phyloP scores from a whole-genome alignment of 805 yeast genomes.

The Cyberlindnera mycetangii region DNA sequence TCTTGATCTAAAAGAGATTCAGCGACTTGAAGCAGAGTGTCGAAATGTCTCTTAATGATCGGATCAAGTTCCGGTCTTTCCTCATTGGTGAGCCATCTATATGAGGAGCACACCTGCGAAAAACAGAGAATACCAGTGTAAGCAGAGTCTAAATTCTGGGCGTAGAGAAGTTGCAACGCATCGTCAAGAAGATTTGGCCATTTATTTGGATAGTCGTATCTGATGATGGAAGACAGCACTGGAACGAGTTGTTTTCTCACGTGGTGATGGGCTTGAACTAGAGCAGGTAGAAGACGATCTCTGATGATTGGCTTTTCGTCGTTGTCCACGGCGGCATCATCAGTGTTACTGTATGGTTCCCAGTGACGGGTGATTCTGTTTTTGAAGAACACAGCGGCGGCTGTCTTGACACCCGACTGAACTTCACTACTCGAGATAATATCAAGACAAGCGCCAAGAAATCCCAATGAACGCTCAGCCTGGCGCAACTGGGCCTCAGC shows the following conservation, averaged over 20 bases:
- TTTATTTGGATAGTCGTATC: slow-evolving; percentile 44
- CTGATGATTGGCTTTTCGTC: slow-evolving; percentile 76
- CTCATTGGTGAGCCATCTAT: slow-evolving; percentile 66
- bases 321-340: slow-evolving; percentile 43
- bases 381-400: slow-evolving; percentile 82
- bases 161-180: slow-evolving; percentile 43
- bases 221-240: slow-evolving; percentile 50
- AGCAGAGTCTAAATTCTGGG: slow-evolving; percentile 40
- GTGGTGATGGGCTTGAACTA: slow-evolving; percentile 46
- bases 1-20: slow-evolving; percentile 44
- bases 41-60: slow-evolving; percentile 57
- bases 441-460: slow-evolving; percentile 79
- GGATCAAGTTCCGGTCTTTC: slow-evolving; percentile 51
- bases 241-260: slow-evolving; percentile 45
- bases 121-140: slow-evolving; percentile 71
- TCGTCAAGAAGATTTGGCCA: slow-evolving; percentile 55
- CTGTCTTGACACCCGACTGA: slow-evolving; percentile 51
- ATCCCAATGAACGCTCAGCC: slow-evolving; percentile 62
- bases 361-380: slow-evolving; percentile 68
- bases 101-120: slow-evolving; percentile 64
- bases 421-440: slow-evolving; percentile 55
- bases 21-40: slow-evolving; percentile 64
- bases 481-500: slow-evolving; percentile 68
- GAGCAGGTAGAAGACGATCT: slow-evolving; percentile 62
- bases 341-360: slow-evolving; percentile 37